Conservation (phyloP, 257 asterid species). For the Pogostemon cablin region DNA sequence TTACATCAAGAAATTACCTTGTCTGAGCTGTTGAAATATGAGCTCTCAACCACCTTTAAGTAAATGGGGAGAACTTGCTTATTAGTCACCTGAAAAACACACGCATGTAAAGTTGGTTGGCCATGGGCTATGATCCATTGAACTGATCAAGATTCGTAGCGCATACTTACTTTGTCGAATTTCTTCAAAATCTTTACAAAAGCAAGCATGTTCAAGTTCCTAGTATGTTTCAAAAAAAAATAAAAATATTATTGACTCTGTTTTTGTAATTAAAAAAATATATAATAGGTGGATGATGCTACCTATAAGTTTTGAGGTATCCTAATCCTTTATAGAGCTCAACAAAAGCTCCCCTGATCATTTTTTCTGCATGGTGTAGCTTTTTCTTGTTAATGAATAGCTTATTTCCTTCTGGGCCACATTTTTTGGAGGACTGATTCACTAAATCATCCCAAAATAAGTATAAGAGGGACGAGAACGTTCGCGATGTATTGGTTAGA, state of each 20-base stretch:
- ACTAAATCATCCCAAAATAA: conserved; percentile 81
- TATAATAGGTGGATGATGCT: neutral
- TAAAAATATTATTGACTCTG: neutral
- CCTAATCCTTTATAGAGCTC: conserved; percentile 92
- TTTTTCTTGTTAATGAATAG: conserved; percentile 66
- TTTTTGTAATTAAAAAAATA: neutral
- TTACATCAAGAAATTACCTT: conserved; percentile 53
- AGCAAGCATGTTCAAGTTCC: conserved; percentile 93
- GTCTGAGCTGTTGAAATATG: conserved; percentile 91
- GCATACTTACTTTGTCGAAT: conserved; percentile 83
- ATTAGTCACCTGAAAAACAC: conserved; percentile 68
- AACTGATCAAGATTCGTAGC: neutral
- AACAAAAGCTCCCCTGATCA: conserved; percentile 81
- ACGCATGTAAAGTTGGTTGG: conserved; percentile 27
- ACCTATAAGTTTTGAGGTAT: conserved; percentile 87
- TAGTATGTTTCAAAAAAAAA: conserved; percentile 30
- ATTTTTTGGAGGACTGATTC: conserved; percentile 72
- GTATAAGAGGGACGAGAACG: conserved; percentile 76
- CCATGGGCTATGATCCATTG: conserved; percentile 12
- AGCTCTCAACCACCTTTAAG: conserved; percentile 85
- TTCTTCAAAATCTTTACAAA: conserved; percentile 92
- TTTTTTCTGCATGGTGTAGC: conserved; percentile 86
- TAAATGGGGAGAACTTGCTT: conserved; percentile 89
- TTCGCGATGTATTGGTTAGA: conserved; percentile 70
- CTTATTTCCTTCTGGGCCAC: conserved; percentile 49